Base-by-base conservation (phyloP, 768 basidiomycete genomes). In the Dioszegia crocea region DNA sequence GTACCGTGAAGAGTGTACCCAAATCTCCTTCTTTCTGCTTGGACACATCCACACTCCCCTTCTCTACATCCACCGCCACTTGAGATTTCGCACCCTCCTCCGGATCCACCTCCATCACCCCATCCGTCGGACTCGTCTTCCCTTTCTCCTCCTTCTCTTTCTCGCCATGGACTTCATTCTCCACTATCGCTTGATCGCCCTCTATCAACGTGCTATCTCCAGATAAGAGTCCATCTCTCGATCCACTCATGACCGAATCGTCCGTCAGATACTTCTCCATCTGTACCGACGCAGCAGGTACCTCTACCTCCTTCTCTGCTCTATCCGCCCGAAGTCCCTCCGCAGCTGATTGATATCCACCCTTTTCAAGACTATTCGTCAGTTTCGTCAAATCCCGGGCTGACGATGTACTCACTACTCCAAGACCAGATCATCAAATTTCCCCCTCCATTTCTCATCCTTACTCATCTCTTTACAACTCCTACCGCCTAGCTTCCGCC, bases 391-490 rank as follows among this genome's bases (percentile, higher is more conserved):
- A n/a, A 3, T 8, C 39, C 21, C 12, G 30, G 3, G 33, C 9
- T 30, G 26, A 26, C 4, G 43, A 38, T 38, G 53, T 24, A 56
- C 56, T 57, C 38, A 57, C 56, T 57, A 57, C 39, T 57, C 56
- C n/a, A n/a, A 3, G 2, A 57, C 31, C 27, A 57, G 27, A n/a
- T 40, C 46, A 17, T 57, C 33, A 21, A 57, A 49, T 26, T 56
- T 45, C 12, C 27, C 41, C 24, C 43, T 56, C 54, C 54, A 56
- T n/a, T 27, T 31, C 30, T 45, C 51, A 24, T 53, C 51, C 51
- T 40, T 53, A 12, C 24, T 26, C 26, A 40, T 4, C 31, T 40
- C 36, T 9, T 53, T 40, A 27, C 51, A 36, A 21, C 33, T 23
- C 49, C 29, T 40, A 24, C 51, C 24, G 24, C 38, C 43, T 19